phyloP scores from a whole-genome alignment of 768 basidiomycete genomes.

The Termitomyces sp. region DNA sequence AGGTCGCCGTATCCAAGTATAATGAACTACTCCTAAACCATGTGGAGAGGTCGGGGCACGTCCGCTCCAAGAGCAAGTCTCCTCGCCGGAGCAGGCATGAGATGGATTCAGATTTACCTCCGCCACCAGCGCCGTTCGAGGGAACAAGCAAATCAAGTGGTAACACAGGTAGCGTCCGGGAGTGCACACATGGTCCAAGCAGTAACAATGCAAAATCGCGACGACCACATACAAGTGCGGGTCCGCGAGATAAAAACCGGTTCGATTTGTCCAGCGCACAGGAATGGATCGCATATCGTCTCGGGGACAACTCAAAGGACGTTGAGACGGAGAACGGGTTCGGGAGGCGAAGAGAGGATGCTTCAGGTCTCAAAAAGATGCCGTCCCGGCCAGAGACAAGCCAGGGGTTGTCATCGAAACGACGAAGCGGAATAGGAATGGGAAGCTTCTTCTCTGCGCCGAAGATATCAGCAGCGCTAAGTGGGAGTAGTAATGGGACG shows the following conservation, averaged over 20 bases:
- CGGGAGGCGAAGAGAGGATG: slow-evolving; percentile 3
- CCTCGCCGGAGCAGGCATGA: slow-evolving; percentile 40
- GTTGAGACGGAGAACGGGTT: slow-evolving; percentile 2
- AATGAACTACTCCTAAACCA: slow-evolving; percentile 31
- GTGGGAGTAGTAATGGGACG: slow-evolving; percentile 29
- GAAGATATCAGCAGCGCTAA: slow-evolving; percentile 20
- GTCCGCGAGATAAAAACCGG: slow-evolving; percentile 53
- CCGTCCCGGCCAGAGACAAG: slow-evolving; percentile 13
- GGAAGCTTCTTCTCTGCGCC: slow-evolving; percentile 15
- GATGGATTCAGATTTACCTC: slow-evolving; percentile 25
- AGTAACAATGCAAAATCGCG: slow-evolving; percentile 22
- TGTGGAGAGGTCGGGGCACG: slow-evolving; percentile 25
- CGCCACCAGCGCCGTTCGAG: slow-evolving; percentile 32
- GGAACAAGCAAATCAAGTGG: slow-evolving; percentile 5
- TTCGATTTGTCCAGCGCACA: slow-evolving; percentile 20
- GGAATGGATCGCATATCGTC: slow-evolving; percentile 5
- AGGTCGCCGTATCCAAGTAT: slow-evolving; percentile 56
- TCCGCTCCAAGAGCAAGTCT: slow-evolving; percentile 54
- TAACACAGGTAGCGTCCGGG: slow-evolving; percentile 10
- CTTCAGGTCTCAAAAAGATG: neutral
- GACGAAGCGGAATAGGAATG: slow-evolving; percentile 15
- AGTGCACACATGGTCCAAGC: neutral
- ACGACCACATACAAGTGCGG: slow-evolving; percentile 73
- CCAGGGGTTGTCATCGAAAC: slow-evolving; percentile 10
- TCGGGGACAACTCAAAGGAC: neutral